Conservation (phyloP, 2,329 filamentous ascomycete genomes). For the Aspergillus felis region DNA sequence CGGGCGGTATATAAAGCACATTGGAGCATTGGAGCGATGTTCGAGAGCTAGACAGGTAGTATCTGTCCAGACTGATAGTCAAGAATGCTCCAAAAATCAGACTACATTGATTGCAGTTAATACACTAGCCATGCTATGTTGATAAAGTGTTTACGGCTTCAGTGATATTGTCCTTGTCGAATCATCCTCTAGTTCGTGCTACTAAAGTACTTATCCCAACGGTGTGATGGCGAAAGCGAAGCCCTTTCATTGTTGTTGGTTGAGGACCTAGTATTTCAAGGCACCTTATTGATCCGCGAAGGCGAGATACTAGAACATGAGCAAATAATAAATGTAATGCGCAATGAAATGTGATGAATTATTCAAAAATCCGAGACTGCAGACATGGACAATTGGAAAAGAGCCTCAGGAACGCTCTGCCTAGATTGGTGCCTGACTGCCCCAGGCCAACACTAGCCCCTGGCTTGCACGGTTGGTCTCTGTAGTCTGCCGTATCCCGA, state of each 20-base stretch:
- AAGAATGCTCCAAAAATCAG: not conserved
- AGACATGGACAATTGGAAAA: not conserved
- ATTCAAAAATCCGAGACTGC: not conserved
- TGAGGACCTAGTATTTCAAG: not conserved
- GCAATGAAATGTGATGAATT: too few species aligned
- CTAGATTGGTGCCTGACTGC: conserved; percentile 4
- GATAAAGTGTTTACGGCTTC: not conserved
- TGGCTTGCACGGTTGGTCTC: conserved; percentile 3
- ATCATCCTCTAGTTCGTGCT: not conserved
- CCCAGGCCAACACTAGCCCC: not conserved
- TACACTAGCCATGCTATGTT: not conserved
- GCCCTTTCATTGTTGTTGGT: not conserved
- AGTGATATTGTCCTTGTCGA: not conserved
- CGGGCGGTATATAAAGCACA: not conserved
- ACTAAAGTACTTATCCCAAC: not conserved
- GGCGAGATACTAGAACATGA: not conserved
- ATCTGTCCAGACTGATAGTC: not conserved
- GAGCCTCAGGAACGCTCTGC: not conserved
- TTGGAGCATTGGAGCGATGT: too few species aligned
- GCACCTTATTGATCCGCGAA: not conserved
- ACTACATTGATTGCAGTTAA: not conserved
- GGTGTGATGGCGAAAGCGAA: too few species aligned
- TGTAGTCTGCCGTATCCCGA: not conserved
- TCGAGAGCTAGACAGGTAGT: too few species aligned
- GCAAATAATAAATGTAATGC: not conserved